Evolutionary conservation across 352 stramenopile genomes (phyloP).

Genomic region (Pythium dissimile): DNA sequence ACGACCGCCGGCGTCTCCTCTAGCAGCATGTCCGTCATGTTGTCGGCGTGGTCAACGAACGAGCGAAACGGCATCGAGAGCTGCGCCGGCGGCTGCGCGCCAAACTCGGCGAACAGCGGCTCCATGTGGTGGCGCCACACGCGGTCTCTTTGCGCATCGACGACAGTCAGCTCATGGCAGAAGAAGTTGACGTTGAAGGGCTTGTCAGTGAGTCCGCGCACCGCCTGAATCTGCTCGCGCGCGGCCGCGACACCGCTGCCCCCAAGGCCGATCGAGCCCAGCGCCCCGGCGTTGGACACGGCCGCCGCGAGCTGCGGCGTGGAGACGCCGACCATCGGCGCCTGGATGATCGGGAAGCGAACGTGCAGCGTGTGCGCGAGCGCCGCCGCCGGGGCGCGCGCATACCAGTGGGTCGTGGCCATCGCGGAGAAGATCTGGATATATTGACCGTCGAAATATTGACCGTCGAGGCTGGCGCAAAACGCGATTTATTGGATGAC

Average conservation of each 20-base stretch:
- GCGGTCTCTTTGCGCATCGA: constrained; percentile 12
- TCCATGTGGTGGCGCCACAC: constrained; percentile 34
- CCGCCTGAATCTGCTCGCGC: constrained; percentile 28
- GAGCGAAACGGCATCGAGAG: constrained; percentile 21
- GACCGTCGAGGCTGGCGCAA: too few relatives aligned
- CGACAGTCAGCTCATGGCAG: constrained; percentile 28
- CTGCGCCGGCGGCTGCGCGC: constrained; percentile 6
- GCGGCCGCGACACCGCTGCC: constrained; percentile 23
- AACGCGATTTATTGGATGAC: too few relatives aligned
- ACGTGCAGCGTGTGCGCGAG: constrained; percentile 22
- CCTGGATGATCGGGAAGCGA: constrained; percentile 34
- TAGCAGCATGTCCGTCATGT: constrained; percentile 37
- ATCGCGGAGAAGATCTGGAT: neutral
- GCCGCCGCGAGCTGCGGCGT: constrained; percentile 33
- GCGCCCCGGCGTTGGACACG: constrained; percentile 34
- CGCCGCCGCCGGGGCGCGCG: constrained; percentile 3
- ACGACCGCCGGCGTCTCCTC: constrained; percentile 52
- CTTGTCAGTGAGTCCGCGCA: constrained; percentile 26
- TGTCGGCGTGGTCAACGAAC: constrained; percentile 32
- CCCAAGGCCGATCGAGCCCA: constrained; percentile 50
- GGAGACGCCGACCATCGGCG: constrained; percentile 49
- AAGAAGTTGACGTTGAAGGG: constrained; percentile 68
- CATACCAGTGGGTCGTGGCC: neutral
- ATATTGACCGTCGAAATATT: too few relatives aligned
- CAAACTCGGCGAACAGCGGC: constrained; percentile 38